These are phyloP conservation scores for Pelargonium citronellum DNA, from an alignment of 441 rosid genomes.

Conservation along the genomic window DNA sequence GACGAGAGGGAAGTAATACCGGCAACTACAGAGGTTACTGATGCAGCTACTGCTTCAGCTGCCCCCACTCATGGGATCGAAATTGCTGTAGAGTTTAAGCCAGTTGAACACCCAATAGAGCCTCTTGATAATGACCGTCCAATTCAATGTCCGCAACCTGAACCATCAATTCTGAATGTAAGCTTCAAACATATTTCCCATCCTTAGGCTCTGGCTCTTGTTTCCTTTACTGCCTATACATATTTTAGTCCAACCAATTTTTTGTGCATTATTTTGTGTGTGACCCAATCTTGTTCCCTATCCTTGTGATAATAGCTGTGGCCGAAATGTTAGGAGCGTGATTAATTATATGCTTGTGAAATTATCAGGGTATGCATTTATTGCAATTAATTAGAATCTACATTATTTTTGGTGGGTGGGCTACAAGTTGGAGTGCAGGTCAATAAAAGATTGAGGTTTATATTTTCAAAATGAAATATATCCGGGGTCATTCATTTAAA, in stretches of 20 bases:
- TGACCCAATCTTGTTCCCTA: background rate
- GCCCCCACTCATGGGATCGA: constrained; percentile 72
- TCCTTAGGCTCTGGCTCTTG: background rate
- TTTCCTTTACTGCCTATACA: background rate
- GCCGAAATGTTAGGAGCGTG: background rate
- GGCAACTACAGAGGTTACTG: constrained; percentile 40
- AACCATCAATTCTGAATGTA: constrained; percentile 89
- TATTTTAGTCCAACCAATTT: background rate
- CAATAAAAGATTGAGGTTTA: background rate
- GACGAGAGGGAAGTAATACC: constrained; percentile 63
- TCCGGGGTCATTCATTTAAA: background rate
- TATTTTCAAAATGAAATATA: background rate
- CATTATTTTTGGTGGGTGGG: background rate
- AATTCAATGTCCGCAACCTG: constrained; percentile 80
- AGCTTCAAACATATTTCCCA: constrained; percentile 21
- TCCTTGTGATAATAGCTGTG: background rate
- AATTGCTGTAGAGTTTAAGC: constrained; percentile 79
- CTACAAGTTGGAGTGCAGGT: background rate
- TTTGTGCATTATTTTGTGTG: background rate
- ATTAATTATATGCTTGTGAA: background rate
- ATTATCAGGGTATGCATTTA: background rate
- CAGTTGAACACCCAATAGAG: constrained; percentile 83
- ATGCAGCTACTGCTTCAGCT: constrained; percentile 31
- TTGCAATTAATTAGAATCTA: background rate
- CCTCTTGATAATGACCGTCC: constrained; percentile 69